Evolutionary conservation across 768 basidiomycete genomes (phyloP), one percentile per base, ranked within the genome.

Genomic region (Lactarius akahatsu): DNA sequence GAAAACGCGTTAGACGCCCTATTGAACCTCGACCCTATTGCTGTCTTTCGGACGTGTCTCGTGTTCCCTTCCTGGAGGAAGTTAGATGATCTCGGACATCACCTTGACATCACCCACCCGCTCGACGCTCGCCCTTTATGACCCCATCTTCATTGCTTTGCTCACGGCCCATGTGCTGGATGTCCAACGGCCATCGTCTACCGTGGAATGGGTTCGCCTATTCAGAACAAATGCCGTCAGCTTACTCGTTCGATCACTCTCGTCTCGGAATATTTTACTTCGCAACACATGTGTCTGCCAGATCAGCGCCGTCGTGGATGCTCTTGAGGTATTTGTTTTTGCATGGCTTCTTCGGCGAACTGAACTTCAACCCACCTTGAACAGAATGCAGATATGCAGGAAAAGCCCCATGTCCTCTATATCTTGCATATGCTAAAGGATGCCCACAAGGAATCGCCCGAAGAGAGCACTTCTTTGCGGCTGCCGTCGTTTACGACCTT

Each of bases 151-250:
- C 75, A 72, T 93, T 16, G 76, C 90, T 40, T 77, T 86, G 2
- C 77, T 94, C n/a, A 84, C 88, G 43, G 81, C 83, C 4, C 82
- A 87, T 59, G 83, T 86, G 74, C 77, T 95, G n/a, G 77, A 78
- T 2, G 85, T 89, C 40, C 81, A 80, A 60, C 80, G 76, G 18
- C 88, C 86, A 0, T 74, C 81, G 1, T 85, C 85, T 0, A 82
- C 86, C 0, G 77, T 89, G 65, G 85, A 81, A n/a, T 96, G 94
- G 94, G 89, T 96, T 16, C 88, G 92, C 72, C 74, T 97, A 20
- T 88, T 96, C 73, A 80, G 94, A 69, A 90, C 89, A 8, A 95
- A 96, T 69, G 79, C 89, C 13, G 82, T 90, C 15, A 84, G 90
- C 55, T 70, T 98, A 57, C 81, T 91, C 2, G 82, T 96, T 26